phyloP scores from a whole-genome alignment of 176 grass and related monocot species.

The Oryza nivara region DNA sequence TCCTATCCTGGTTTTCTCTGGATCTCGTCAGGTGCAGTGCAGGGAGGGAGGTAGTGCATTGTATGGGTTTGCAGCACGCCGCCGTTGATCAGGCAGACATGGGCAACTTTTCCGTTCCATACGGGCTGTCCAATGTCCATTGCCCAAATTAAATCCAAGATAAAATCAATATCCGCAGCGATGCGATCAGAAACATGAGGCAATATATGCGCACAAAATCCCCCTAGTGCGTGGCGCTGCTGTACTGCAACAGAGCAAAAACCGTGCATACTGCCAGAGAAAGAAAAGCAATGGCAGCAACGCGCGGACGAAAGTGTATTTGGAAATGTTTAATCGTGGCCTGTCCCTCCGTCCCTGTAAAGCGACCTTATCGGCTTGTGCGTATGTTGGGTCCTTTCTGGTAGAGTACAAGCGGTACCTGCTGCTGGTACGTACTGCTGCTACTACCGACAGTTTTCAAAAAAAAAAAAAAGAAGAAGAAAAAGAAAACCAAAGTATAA shows the following conservation, averaged over 20 bases:
- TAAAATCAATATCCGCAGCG: background rate
- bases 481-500: background rate
- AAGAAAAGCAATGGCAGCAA: background rate
- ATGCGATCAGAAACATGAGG: conserved; percentile 9
- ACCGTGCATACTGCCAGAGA: background rate
- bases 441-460: background rate
- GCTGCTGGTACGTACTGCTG: background rate
- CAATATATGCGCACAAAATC: background rate
- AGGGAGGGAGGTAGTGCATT: background rate
- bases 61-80: conserved; percentile 34
- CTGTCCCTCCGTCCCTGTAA: conserved; percentile 1
- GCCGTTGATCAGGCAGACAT: background rate
- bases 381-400: background rate
- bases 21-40: conserved; percentile 10
- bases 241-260: conserved; percentile 47
- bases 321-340: background rate
- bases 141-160: background rate
- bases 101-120: conserved; percentile 17
- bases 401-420: conserved; percentile 15
- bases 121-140: background rate
- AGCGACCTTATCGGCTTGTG: background rate
- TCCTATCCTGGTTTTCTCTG: conserved; percentile 7
- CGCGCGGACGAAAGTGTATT: background rate
- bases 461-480: too few species aligned
- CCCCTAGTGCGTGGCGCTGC: conserved; percentile 47